Conservation (phyloP, 176 grass and related monocot species). For the Carex scoparia region DNA sequence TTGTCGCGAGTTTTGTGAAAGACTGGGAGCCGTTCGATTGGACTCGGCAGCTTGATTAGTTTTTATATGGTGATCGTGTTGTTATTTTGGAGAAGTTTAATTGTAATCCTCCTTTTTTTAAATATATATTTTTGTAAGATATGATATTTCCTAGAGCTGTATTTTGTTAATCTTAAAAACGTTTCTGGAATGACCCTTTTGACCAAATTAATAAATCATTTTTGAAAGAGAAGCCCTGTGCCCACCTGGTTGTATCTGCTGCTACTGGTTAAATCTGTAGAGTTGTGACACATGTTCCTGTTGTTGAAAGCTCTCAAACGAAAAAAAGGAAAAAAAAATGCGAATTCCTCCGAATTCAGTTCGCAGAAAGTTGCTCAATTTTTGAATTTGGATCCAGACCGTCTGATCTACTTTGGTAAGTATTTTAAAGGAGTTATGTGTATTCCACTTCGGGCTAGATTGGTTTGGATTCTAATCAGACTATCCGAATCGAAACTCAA, state of each 20-base stretch:
- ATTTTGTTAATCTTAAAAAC: not conserved
- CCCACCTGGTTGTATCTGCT: not conserved
- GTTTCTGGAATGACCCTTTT: not conserved
- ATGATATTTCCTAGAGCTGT: not conserved
- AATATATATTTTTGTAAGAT: not conserved
- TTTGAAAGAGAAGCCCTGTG: constrained; percentile 7
- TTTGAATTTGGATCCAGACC: too few relatives aligned
- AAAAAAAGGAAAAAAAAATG: not conserved
- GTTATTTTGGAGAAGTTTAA: not conserved
- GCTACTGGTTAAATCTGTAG: not conserved
- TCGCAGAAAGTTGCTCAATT: too few relatives aligned
- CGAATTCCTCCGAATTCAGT: not conserved
- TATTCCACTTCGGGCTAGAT: too few relatives aligned
- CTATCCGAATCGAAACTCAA: too few relatives aligned
- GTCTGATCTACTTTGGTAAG: too few relatives aligned
- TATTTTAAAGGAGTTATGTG: too few relatives aligned
- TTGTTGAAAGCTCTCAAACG: not conserved
- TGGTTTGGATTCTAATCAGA: too few relatives aligned
- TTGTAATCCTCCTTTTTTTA: not conserved
- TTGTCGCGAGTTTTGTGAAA: constrained; percentile 48
- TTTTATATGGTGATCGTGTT: not conserved
- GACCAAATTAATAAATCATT: not conserved
- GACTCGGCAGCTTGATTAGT: constrained; percentile 52
- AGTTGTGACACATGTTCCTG: not conserved
- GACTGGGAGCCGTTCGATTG: constrained; percentile 87